phyloP scores from a whole-genome alignment of 768 basidiomycete genomes.

The Candolleomyces aberdarensis region DNA sequence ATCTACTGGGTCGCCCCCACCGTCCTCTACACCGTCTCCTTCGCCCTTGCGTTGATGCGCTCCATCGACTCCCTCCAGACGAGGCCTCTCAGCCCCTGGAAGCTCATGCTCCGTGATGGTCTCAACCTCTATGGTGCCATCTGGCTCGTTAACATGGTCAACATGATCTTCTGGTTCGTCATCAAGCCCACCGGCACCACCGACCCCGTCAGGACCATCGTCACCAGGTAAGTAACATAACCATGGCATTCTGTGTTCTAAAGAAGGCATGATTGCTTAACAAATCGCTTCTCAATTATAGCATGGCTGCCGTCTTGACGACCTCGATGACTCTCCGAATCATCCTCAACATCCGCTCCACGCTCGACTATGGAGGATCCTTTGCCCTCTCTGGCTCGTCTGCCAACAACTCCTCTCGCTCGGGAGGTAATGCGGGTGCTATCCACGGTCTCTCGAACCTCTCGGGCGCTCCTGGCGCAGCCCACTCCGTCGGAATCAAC shows the following conservation, averaged over 20 bases:
- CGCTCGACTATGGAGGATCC: slow-evolving; percentile 66
- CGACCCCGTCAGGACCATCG: slow-evolving; percentile 79
- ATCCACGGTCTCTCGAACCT: slow-evolving; percentile 44
- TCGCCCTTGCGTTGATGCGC: slow-evolving; percentile 57
- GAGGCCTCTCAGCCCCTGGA: slow-evolving; percentile 68
- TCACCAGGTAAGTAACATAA: slow-evolving; percentile 47
- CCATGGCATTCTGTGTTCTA: background rate
- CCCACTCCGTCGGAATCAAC: slow-evolving; percentile 31
- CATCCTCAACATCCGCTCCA: slow-evolving; percentile 77
- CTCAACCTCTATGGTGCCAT: slow-evolving; percentile 83
- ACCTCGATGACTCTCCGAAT: slow-evolving; percentile 88
- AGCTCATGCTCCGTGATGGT: slow-evolving; percentile 87
- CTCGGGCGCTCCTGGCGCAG: slow-evolving; percentile 29
- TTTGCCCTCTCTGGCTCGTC: slow-evolving; percentile 56
- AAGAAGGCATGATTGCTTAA: background rate
- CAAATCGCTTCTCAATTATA: slow-evolving; percentile 4
- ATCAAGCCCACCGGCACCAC: slow-evolving; percentile 55
- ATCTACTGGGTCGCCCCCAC: slow-evolving; percentile 85
- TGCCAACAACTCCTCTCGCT: slow-evolving; percentile 35
- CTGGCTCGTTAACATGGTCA: slow-evolving; percentile 77
- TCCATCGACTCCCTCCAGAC: slow-evolving; percentile 54
- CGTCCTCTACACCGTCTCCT: slow-evolving; percentile 64
- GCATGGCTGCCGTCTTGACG: slow-evolving; percentile 83
- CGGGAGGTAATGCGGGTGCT: slow-evolving; percentile 26
- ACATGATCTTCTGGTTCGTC: slow-evolving; percentile 87